Evolutionary conservation across 768 basidiomycete genomes (phyloP), one percentile per base, ranked within the genome.

Genomic region (Collybiopsis confluens): DNA sequence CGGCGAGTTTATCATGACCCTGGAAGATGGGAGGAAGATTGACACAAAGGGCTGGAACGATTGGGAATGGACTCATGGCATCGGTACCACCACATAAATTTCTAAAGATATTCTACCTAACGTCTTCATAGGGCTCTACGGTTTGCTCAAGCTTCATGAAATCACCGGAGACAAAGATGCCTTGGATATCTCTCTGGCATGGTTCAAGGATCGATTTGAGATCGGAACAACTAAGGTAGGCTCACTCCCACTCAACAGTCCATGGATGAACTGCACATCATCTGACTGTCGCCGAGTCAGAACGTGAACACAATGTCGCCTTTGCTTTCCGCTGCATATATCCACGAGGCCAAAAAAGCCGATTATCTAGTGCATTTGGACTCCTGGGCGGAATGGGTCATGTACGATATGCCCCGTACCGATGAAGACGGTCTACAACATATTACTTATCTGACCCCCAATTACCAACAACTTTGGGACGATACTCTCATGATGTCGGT

Each of bases 241-340:
- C 20, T 45, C 21, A 15, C 20, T 20, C 3, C 11, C 10, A 60
- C 36, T 49, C 26, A 50, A 11, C 45, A 36, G 21, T 2, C 21
- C 3, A 36, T 38, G 35, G 24, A 15, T 27, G 20, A 11, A 42
- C 23, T 33, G 38, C 16, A 6, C 18, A 35, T 16, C 10, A 20
- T 5, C 16, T 28, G 28, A 21, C 11, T 20, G 42, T 27, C 20
- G 2, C 46, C 20, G 15, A 21, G 16, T 15, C 35, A 81, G 73
- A 81, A 82, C 59, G 78, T 81, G 54, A 82, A 81, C 64, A 81
- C 79, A 16, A 79, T 81, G 76, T 73, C 79, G 3, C 75, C 79
- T 0, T 68, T 83, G 38, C 59, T 78, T 8, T 75, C 75, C 23
- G 72, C 71, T 7, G 73, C 75, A 16, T 71, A 72, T 57, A 62